Evolutionary conservation across 495 filamentous ascomycete species (phyloP).

Genomic region (Pyronema omphalodes): DNA sequence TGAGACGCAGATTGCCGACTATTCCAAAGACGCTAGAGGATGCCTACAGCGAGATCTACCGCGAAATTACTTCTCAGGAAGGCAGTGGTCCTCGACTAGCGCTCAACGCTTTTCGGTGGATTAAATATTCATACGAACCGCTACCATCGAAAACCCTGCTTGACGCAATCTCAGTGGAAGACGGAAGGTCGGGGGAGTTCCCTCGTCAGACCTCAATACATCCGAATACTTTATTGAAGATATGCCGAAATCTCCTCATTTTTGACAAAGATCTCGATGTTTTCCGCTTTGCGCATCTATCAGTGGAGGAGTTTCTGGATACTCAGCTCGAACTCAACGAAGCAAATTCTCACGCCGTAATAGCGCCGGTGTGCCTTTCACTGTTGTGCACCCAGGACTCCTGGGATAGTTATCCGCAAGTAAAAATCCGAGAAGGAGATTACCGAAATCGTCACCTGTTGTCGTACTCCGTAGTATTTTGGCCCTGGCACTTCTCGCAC

Average conservation of each 20-base stretch:
- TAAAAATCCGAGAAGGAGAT: background rate
- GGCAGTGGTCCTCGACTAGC: background rate
- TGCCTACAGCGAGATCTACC: constrained; percentile 3
- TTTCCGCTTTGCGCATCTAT: too few relatives aligned
- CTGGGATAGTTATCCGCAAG: background rate
- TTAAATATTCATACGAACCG: constrained; percentile 2
- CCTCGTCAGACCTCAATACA: background rate
- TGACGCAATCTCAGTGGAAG: background rate
- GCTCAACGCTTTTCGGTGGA: constrained; percentile 4
- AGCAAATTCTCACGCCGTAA: too few relatives aligned
- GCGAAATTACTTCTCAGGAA: background rate
- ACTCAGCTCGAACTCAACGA: too few relatives aligned
- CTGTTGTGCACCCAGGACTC: background rate
- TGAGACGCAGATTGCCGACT: background rate
- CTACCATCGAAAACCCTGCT: background rate
- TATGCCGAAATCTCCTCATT: background rate
- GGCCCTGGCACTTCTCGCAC: too few relatives aligned
- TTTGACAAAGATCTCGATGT: too few relatives aligned
- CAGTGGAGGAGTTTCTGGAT: too few relatives aligned
- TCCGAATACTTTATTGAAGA: background rate
- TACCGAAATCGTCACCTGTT: constrained; percentile 1
- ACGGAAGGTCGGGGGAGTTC: background rate
- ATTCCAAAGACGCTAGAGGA: background rate
- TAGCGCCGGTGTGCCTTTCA: background rate
- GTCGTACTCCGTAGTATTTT: constrained; percentile 1